Percentiles rank a stretch among this genome's conserved stretches.
phyloP scores from a whole-genome alignment of 768 basidiomycete genomes.

The Sistotremastrum niveocremeum region DNA sequence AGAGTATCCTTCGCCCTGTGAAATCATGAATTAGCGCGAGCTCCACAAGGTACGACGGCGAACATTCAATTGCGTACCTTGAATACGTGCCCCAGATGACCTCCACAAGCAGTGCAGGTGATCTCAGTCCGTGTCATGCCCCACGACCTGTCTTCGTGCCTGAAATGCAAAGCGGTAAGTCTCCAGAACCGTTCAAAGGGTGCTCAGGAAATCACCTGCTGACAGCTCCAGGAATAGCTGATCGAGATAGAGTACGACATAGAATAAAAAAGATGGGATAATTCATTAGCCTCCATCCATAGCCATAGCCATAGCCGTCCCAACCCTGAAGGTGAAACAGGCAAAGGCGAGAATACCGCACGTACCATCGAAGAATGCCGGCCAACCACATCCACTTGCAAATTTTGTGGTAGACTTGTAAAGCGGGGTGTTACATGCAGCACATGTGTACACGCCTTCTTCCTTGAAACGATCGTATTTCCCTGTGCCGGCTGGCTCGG shows the following conservation, averaged over 20 bases:
- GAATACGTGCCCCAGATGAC: conserved; percentile 93
- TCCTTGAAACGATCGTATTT: conserved; percentile 58
- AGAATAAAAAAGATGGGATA: neutral
- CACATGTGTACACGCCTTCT: conserved; percentile 64
- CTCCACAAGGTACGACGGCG: no score
- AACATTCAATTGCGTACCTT: conserved; percentile 21
- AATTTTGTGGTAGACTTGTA: conserved; percentile 89
- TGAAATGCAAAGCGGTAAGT: no score
- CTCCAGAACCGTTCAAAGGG: no score
- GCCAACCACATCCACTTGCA: conserved; percentile 90
- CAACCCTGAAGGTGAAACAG: neutral
- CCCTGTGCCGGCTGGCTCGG: conserved; percentile 68
- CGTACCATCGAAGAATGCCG: conserved; percentile 89
- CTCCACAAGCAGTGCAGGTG: conserved; percentile 79
- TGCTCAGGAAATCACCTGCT: conserved; percentile 11
- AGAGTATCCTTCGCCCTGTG: conserved; percentile 56
- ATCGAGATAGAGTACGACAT: neutral
- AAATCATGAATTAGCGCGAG: neutral
- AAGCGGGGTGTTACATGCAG: conserved; percentile 67
- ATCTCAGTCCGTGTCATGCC: conserved; percentile 76
- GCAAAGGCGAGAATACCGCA: neutral
- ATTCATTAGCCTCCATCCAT: no score
- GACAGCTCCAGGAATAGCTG: conserved; percentile 86
- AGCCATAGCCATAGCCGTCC: neutral
- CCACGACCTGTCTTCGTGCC: conserved; percentile 56